Base-by-base conservation (phyloP, 176 grass and related monocot species). In the Phoenix roebelenii region DNA sequence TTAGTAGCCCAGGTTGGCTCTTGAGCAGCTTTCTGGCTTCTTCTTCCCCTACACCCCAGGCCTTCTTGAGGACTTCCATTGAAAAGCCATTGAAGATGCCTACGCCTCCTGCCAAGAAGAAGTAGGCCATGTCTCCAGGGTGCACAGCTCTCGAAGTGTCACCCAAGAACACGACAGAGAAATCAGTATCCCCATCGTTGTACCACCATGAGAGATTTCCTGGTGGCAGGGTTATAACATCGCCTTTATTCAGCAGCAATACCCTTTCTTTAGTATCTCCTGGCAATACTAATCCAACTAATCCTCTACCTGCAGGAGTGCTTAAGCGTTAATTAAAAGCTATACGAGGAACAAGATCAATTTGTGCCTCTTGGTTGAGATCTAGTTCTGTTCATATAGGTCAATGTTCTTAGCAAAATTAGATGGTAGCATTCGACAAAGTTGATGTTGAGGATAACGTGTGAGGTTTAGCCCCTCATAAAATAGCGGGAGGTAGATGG, bases 171-270 rank as follows among this genome's bases (percentile, higher is more conserved):
- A 71, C 2, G 24, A 76, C 65, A 35, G 53, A 54, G 9, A 76
- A 19, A 1, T 59, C 57, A 3, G 55, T 3, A 0, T 58, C 60
- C 3, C 18, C 58, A 2, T 70, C 65, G 25, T 76, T 82, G 66
- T 71, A 82, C 67, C 65, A 76, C 79, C 79, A 82, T 17, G 79
- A 30, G 44, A 70, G 58, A 23, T 63, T 74, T 17, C 72, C 72
- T 2, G 23, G 16, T 25, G 58, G 79, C 7, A 82, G 7, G 23
- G 18, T 12, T 22, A 76, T 64, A 1, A 71, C 54, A 4, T 76
- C 79, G 28, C 61, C 71, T 19, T 68, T 18, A 12, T 65, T 49
- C 3, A 70, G 50, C 5, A 57, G 39, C 22, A 68, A 28, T 15
- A 74, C 64, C 72, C 26, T 75, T 50, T 80, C 57, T 53, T 57